A percentile compares a stretch with the other conserved stretches of the same genome.
Evolutionary conservation across 2,329 filamentous ascomycete species (phyloP).

Genomic region (Phialophora macrospora): DNA sequence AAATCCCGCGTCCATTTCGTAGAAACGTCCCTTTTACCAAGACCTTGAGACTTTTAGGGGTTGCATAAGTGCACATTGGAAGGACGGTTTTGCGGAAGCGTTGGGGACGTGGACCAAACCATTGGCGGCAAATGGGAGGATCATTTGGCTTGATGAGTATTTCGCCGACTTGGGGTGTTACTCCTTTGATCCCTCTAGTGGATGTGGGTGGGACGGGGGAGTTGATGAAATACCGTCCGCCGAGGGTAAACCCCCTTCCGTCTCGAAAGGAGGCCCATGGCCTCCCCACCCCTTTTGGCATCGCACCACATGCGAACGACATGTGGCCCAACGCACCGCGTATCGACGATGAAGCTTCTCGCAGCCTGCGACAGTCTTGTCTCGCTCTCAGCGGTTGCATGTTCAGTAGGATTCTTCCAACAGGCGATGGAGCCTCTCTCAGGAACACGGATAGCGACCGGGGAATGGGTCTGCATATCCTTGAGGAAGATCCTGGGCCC

Average conservation of each 20-base stretch:
- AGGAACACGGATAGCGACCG: neutral
- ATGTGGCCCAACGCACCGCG: constrained; percentile 8
- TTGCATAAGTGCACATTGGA: neutral
- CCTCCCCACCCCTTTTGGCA: constrained; percentile 12
- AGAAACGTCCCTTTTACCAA: neutral
- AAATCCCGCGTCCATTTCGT: neutral
- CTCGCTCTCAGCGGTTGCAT: constrained; percentile 2
- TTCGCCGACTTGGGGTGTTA: neutral
- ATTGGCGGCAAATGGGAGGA: neutral
- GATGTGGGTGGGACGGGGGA: neutral
- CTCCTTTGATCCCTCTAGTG: neutral
- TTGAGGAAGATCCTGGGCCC: neutral
- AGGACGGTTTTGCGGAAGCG: neutral
- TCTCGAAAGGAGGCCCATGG: neutral
- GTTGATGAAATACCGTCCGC: neutral
- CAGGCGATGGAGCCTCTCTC: neutral
- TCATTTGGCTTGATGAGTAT: constrained; percentile 2
- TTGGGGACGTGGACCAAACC: neutral
- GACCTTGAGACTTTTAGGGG: neutral
- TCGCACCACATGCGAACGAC: constrained; percentile 11
- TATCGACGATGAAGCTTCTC: constrained; percentile 10
- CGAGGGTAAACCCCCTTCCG: neutral
- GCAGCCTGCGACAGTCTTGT: neutral
- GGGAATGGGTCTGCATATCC: neutral
- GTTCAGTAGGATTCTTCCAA: constrained; percentile 2